Evolutionary conservation across 495 filamentous ascomycete genomes (phyloP), one percentile per base, ranked within the genome.

Genomic region (Trichodelitschia bisporula): DNA sequence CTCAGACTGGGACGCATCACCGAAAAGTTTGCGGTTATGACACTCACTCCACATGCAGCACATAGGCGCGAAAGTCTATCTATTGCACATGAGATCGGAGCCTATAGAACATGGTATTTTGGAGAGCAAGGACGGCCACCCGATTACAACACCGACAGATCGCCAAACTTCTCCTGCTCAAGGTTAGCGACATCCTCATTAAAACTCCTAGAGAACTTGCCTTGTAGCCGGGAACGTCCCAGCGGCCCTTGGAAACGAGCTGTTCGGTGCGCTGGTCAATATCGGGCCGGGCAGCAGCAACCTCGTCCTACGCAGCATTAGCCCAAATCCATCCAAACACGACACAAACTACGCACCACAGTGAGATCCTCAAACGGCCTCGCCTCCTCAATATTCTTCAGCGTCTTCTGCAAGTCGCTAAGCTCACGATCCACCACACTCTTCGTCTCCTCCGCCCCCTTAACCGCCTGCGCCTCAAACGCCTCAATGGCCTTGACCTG

Each of bases 191-290:
- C 21, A 12, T 25, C 21, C 12, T 25, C 8, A 25, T 8, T 25
- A 8, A 25, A 12, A 25, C 21, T 8, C 21, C 8, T 8, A 12
- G 12, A 31, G 26, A 38, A 58, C 68, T 36, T 56, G 79, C 83
- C 79, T 91, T 92, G 73, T 99, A 99, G 48, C 89, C 89, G 29
- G 89, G 79, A 42, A 86, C 79, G 57, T 66, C 61, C 89, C 89
- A 99, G 62, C 82, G 77, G 55, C 84, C 83, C 68, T 83, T 95
- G 51, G 75, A 76, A 29, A 95, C 82, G 49, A 95, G 64, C 57
- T 83, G 66, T 37, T 73, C 56, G 34, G 80, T 90, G 58, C 80
- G 78, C 66, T 83, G 66, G 53, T 99, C 89, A 54, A 95, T 93
- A 42, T 90, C 83, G 32, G 84, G 86, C 46, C 76, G 73, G 34